Conservation (phyloP, 306 rosid genomes). For the Citrullus mucosospermus region DNA sequence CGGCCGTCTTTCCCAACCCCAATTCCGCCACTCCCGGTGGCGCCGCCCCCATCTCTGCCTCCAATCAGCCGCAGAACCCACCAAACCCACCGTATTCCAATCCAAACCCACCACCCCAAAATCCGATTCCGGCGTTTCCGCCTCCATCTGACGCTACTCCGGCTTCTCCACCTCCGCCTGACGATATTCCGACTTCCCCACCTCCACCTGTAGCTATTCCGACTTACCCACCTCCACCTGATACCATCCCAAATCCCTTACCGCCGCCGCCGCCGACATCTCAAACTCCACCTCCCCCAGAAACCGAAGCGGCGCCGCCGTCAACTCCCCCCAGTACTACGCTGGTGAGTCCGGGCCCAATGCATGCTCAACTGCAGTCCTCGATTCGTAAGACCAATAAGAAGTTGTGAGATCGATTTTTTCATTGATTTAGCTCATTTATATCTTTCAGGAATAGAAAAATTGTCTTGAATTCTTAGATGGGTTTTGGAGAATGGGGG, state of each 20-base stretch:
- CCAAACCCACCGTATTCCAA: constrained; percentile 18
- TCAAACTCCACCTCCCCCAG: constrained; percentile 22
- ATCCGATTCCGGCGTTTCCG: constrained; percentile 9
- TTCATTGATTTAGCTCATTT: neutral
- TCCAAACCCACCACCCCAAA: constrained; percentile 37
- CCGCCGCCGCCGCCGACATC: constrained; percentile 12
- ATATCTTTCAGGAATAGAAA: neutral
- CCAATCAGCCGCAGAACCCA: constrained; percentile 26
- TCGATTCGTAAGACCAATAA: neutral
- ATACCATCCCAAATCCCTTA: constrained; percentile 11
- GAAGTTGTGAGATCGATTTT: neutral
- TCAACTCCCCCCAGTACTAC: constrained; percentile 31
- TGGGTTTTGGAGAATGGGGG: neutral
- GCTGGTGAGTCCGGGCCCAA: constrained; percentile 39
- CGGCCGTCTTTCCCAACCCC: constrained; percentile 34
- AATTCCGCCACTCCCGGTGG: constrained; percentile 18
- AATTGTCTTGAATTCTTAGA: neutral
- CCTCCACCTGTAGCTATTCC: neutral
- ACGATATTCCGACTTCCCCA: constrained; percentile 5
- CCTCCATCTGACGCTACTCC: neutral
- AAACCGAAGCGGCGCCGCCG: constrained; percentile 30
- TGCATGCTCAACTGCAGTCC: constrained; percentile 25
- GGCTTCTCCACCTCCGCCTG: neutral
- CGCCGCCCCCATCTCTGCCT: constrained; percentile 16
- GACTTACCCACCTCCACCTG: constrained; percentile 11